These are phyloP conservation scores for Hypoxylon lenormandii DNA, from an alignment of 495 filamentous ascomycete genomes.

Conservation along the genomic window DNA sequence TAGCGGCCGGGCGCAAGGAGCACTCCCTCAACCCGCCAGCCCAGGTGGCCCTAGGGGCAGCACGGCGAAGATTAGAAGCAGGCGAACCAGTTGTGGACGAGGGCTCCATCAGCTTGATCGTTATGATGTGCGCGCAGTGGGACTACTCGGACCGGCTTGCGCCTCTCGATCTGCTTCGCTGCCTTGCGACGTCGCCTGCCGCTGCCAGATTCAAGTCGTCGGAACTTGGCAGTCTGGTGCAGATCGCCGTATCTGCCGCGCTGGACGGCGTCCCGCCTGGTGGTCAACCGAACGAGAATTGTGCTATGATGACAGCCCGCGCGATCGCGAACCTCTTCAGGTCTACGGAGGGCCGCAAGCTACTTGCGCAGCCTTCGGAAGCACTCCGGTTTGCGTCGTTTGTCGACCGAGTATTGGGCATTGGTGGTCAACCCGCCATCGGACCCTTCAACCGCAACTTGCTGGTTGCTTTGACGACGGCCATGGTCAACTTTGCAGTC, in stretches of 20 bases:
- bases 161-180: conserved; percentile 84
- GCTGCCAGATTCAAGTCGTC: conserved; percentile 64
- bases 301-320: conserved; percentile 85
- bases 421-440: conserved; percentile 61
- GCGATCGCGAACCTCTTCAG: conserved; percentile 88
- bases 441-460: conserved; percentile 80
- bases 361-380: conserved; percentile 71
- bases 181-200: conserved; percentile 74
- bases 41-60: conserved; percentile 65
- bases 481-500: conserved; percentile 86
- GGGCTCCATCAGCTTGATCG: conserved; percentile 67
- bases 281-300: conserved; percentile 69
- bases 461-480: conserved; percentile 81
- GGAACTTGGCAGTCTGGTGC: conserved; percentile 64
- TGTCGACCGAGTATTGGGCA: conserved; percentile 57
- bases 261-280: conserved; percentile 52
- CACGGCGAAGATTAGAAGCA: conserved; percentile 70
- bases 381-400: conserved; percentile 55
- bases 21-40: conserved; percentile 78
- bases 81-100: conserved; percentile 51
- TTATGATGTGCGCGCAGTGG: conserved; percentile 80
- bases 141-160: conserved; percentile 81
- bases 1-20: conserved; percentile 76
- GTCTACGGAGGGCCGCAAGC: conserved; percentile 73
- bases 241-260: conserved; percentile 66